Conservation (phyloP, 1,284 basidiomycete species). For the Rugiboletus extremiorientalis region DNA sequence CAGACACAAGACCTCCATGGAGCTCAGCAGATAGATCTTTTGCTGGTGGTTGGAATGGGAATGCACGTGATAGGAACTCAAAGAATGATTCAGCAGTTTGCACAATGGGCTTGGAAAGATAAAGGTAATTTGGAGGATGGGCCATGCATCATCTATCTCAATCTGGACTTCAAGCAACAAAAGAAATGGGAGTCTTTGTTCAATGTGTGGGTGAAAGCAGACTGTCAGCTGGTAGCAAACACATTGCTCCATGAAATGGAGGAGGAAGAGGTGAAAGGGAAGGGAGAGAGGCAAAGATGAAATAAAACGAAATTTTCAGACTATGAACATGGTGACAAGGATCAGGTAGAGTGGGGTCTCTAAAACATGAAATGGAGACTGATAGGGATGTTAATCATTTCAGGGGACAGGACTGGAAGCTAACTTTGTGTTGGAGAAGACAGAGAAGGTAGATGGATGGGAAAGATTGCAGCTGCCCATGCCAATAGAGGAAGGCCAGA, state of each 20-base stretch:
- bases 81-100: conserved; percentile 10
- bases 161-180: conserved; percentile 1
- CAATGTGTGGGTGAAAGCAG: conserved; percentile 10
- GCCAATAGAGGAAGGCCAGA: too few relatives aligned
- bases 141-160: conserved; percentile 4
- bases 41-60: conserved; percentile 10
- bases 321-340: too few relatives aligned
- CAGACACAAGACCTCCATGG: conserved; percentile 1
- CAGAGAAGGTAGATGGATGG: too few relatives aligned
- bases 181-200: conserved; percentile 6
- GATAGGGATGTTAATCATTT: too few relatives aligned
- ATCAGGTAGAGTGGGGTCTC: too few relatives aligned
- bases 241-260: background rate
- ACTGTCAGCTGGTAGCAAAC: conserved; percentile 8
- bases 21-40: background rate
- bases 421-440: too few relatives aligned
- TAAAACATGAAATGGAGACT: too few relatives aligned
- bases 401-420: too few relatives aligned
- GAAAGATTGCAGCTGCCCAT: too few relatives aligned
- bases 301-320: too few relatives aligned
- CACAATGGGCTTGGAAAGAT: background rate
- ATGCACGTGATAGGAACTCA: conserved; percentile 13
- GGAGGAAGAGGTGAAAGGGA: background rate
- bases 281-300: too few relatives aligned
- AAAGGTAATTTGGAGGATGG: rapidly evolving